Evolutionary conservation across 1,139 yeast species (phyloP).

Genomic region (Blastobotrys capitulatus): DNA sequence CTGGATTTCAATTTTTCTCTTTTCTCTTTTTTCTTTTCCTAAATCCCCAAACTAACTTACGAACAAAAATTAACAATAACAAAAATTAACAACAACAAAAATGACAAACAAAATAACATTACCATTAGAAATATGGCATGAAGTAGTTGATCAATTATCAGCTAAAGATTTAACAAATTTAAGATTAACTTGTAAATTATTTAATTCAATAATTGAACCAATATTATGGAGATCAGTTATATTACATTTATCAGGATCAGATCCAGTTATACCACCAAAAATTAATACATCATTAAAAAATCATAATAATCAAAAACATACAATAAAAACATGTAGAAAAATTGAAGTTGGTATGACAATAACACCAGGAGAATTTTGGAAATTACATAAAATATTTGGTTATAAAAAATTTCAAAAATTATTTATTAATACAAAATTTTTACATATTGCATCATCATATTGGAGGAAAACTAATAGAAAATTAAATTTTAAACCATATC

Average conservation of each 20-base stretch:
- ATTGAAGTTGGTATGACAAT: conserved; percentile 1
- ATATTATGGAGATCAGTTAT: conserved; percentile 4
- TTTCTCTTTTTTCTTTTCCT: too few relatives aligned
- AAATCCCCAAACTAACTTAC: too few relatives aligned
- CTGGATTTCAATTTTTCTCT: too few relatives aligned
- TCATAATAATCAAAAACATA: too few relatives aligned
- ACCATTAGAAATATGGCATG: conserved; percentile 8
- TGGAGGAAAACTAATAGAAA: background rate
- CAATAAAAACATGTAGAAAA: too few relatives aligned
- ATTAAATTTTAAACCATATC: too few relatives aligned
- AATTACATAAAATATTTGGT: conserved; percentile 2
- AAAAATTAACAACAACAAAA: background rate
- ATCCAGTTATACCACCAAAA: background rate
- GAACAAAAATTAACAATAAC: too few relatives aligned
- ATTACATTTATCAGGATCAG: conserved; percentile 1
- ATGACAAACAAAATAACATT: background rate
- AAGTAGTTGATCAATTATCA: conserved; percentile 1
- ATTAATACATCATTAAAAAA: background rate
- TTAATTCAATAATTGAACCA: conserved; percentile 1
- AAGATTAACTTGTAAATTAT: background rate
- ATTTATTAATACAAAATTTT: background rate
- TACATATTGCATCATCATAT: conserved; percentile 1
- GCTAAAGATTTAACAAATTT: background rate
- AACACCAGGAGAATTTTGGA: conserved; percentile 4
- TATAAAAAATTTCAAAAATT: background rate